Evolutionary conservation across 768 basidiomycete genomes (phyloP).

Genomic region (Phylloporus sp.): DNA sequence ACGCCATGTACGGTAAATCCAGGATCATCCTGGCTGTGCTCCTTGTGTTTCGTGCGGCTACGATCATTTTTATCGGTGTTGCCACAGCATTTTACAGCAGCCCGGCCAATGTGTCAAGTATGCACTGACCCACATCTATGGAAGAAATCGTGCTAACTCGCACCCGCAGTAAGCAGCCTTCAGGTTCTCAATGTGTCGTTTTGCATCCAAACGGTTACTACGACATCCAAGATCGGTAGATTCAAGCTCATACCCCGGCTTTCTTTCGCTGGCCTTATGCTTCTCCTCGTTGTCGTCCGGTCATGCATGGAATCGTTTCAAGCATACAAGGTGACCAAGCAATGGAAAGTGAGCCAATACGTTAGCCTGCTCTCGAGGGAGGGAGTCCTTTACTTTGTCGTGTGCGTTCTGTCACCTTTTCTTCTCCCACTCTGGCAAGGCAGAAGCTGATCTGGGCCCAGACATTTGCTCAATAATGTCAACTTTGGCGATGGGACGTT

Average conservation of each 20-base stretch:
- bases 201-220: slow-evolving; percentile 6
- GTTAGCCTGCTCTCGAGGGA: slow-evolving; percentile 12
- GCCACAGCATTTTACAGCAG: slow-evolving; percentile 1
- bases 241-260: slow-evolving; percentile 14
- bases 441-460: neutral
- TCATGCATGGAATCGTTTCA: slow-evolving; percentile 7
- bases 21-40: slow-evolving; percentile 11
- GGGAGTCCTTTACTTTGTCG: slow-evolving; percentile 15
- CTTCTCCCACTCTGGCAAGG: neutral
- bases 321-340: slow-evolving; percentile 6
- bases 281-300: slow-evolving; percentile 2
- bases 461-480: slow-evolving; percentile 13
- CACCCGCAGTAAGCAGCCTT: slow-evolving; percentile 3
- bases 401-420: slow-evolving; percentile 8
- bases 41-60: slow-evolving; percentile 9
- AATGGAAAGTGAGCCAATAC: slow-evolving; percentile 13
- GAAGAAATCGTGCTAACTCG: neutral
- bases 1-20: slow-evolving; percentile 20
- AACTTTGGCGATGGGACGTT: neutral
- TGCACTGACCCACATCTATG: neutral
- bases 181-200: slow-evolving; percentile 15
- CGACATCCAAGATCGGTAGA: neutral
- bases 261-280: slow-evolving; percentile 10
- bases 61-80: neutral
- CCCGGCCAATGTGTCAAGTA: slow-evolving; percentile 12